phyloP scores from a whole-genome alignment of 257 asterid genomes.

The Nicotiana paniculata region DNA sequence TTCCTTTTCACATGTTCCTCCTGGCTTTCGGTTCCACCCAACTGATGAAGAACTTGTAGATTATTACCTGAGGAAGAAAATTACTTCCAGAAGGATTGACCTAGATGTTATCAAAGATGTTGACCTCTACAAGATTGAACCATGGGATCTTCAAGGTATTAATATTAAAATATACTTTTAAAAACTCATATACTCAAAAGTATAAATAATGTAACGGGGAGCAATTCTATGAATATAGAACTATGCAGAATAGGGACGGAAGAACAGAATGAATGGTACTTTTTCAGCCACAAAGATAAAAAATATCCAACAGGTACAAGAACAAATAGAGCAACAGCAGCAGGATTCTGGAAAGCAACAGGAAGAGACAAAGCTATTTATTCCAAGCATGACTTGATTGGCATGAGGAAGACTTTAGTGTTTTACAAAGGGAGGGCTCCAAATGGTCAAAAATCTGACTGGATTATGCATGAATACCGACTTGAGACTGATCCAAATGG shows the following conservation, averaged over 20 bases:
- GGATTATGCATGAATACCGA: conserved; percentile 95
- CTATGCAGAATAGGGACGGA: conserved; percentile 83
- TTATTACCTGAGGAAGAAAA: conserved; percentile 75
- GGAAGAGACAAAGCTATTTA: conserved; percentile 91
- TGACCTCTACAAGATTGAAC: conserved; percentile 90
- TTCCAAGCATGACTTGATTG: conserved; percentile 65
- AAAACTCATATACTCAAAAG: background rate
- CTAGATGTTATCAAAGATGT: conserved; percentile 81
- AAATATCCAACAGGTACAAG: conserved; percentile 93
- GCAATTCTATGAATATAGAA: conserved; percentile 27
- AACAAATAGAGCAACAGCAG: conserved; percentile 82
- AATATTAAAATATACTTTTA: too few species aligned
- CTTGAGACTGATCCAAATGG: conserved; percentile 77
- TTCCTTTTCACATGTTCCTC: conserved; percentile 76
- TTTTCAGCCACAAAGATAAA: conserved; percentile 92
- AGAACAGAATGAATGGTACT: conserved; percentile 82
- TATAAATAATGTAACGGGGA: background rate
- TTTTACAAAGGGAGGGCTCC: conserved; percentile 93
- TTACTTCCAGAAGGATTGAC: conserved; percentile 50
- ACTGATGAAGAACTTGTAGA: conserved; percentile 93
- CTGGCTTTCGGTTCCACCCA: conserved; percentile 92
- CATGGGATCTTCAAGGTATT: conserved; percentile 96
- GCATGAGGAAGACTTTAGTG: conserved; percentile 88
- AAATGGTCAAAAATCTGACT: conserved; percentile 85
- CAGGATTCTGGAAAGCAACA: conserved; percentile 96